Conservation (phyloP, 192 early-diverging fungal genomes). For the Geranomyces michiganensis region DNA sequence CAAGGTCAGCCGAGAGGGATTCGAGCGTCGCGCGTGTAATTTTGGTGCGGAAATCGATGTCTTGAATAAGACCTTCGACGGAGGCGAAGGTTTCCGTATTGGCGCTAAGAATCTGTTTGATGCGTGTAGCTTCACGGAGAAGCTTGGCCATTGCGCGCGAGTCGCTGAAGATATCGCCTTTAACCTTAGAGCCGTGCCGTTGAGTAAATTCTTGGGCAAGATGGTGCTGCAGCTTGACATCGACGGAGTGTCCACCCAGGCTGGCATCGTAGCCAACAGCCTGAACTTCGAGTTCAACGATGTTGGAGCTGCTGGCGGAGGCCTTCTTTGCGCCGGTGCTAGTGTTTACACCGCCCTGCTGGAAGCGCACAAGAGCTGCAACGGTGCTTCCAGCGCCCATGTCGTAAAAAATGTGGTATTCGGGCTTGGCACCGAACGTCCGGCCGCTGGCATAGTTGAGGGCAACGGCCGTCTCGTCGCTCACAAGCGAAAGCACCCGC, state of each 20-base stretch:
- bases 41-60: conserved; percentile 77
- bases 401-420: conserved; percentile 93
- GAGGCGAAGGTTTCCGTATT: conserved; percentile 86
- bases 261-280: conserved; percentile 79
- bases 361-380: conserved; percentile 85
- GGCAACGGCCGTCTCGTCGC: conserved; percentile 95
- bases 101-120: conserved; percentile 95
- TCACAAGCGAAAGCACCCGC: conserved; percentile 78
- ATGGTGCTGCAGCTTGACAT: conserved; percentile 78
- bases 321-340: conserved; percentile 56
- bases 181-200: conserved; percentile 49
- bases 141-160: conserved; percentile 87
- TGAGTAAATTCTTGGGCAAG: conserved; percentile 78
- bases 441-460: conserved; percentile 87
- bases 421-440: conserved; percentile 59
- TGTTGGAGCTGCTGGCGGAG: conserved; percentile 43
- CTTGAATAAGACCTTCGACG: conserved; percentile 86
- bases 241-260: conserved; percentile 87
- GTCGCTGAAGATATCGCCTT: conserved; percentile 57
- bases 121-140: conserved; percentile 90
- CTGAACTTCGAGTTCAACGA: conserved; percentile 76
- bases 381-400: conserved; percentile 95
- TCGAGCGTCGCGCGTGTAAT: conserved; percentile 86
- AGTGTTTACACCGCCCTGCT: conserved; percentile 39
- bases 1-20: conserved; percentile 61